Evolutionary conservation across 345 rosid genomes (phyloP), one percentile per base, ranked within the genome.

Genomic region (Rubroshorea leprosula): DNA sequence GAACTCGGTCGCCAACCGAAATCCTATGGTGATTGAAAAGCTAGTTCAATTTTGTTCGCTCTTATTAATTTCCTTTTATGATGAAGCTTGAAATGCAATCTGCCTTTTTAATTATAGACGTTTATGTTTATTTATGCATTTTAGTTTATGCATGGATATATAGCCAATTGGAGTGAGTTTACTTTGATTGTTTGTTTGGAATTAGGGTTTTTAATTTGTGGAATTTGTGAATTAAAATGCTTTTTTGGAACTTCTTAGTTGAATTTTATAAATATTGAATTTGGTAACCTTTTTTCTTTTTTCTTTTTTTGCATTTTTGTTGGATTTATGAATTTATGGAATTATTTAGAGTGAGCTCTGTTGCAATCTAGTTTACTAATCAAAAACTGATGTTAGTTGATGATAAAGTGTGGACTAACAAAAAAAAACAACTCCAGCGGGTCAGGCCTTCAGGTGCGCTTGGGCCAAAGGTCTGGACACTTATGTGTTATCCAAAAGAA

Each of bases 11-110:
- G 14, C 18, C 22, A 25, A 23, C 20, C 49, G 15, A 23, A 27
- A 38, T 67, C 66, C 50, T 67, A 72, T 72, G 76, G 76, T 67
- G 56, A 69, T 60, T 21, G 10, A n/a, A 52, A 35, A 15, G 12
- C n/a, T 19, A 55, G 15, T 20, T 24, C 16, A 14, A 26, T 57
- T 55, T 25, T 14, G 24, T 19, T 47, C 21, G 16, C 1, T 10
- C 14, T 64, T 64, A 25, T 54, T 17, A 4, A 3, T 16, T 31
- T 49, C 11, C 15, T 19, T 48, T 55, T 31, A 18, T 29, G 2
- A 7, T 64, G 15, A 19, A 16, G 20, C 45, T 55, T 48, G 15
- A 17, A 57, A 35, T 45, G 62, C 50, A 24, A 49, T 48, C 49
- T 49, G 15, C 23, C 14, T 63, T 48, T 23, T 56, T 38, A 23